phyloP scores from a whole-genome alignment of 768 basidiomycete species.

The Boletus bicolor region DNA sequence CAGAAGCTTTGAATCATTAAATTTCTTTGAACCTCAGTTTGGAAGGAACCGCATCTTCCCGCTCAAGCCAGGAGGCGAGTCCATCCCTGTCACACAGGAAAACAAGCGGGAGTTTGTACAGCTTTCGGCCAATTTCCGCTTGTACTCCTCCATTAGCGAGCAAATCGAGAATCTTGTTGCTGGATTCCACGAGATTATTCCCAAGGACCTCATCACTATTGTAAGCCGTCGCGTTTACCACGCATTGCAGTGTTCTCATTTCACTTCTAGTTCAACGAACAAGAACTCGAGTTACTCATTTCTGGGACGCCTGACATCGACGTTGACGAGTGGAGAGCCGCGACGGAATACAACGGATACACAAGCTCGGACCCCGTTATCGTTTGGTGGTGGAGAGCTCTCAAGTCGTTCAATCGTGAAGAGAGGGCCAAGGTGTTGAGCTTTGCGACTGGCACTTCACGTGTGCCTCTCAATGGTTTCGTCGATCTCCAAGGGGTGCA shows the following conservation, averaged over 20 bases:
- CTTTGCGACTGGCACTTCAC: constrained; percentile 91
- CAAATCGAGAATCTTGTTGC: constrained; percentile 87
- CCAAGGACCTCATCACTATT: constrained; percentile 91
- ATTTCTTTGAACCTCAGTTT: constrained; percentile 50
- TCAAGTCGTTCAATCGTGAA: constrained; percentile 95
- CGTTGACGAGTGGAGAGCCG: constrained; percentile 94
- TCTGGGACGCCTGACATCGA: constrained; percentile 99
- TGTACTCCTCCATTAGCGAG: constrained; percentile 92
- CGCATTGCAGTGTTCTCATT: constrained; percentile 1
- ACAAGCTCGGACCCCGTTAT: constrained; percentile 90
- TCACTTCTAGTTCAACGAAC: constrained; percentile 76
- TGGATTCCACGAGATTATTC: constrained; percentile 98
- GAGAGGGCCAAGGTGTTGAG: constrained; percentile 96
- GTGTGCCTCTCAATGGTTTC: constrained; percentile 94
- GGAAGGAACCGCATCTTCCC: constrained; percentile 86
- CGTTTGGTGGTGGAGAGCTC: constrained; percentile 98
- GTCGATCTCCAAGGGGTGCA: constrained; percentile 93
- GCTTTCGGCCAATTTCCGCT: constrained; percentile 88
- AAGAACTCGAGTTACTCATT: constrained; percentile 90
- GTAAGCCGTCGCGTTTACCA: constrained; percentile 42
- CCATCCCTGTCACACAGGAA: constrained; percentile 88
- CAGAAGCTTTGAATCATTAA: neutral
- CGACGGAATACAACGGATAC: constrained; percentile 89
- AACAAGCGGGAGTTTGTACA: constrained; percentile 97
- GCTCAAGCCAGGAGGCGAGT: constrained; percentile 81